Evolutionary conservation across 2,329 filamentous ascomycete genomes (phyloP).

Genomic region (Sphaceloma murrayae): DNA sequence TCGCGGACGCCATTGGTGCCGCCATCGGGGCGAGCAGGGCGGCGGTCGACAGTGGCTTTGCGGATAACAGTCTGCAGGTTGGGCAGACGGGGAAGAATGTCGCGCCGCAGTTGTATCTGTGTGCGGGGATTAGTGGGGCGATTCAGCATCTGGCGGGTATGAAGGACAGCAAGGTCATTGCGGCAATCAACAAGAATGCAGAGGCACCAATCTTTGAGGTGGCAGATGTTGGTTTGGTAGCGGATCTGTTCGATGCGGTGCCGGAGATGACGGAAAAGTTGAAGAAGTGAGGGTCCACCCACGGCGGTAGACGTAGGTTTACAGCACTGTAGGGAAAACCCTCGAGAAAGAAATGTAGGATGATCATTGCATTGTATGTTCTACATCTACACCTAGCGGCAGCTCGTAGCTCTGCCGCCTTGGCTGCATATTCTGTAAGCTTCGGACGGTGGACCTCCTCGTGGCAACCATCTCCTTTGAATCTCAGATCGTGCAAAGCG

Average conservation of each 20-base stretch:
- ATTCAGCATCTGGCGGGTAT: conserved; percentile 98
- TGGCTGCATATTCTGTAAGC: no score
- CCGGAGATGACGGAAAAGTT: conserved; percentile 94
- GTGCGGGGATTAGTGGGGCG: conserved; percentile 89
- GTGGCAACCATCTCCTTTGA: no score
- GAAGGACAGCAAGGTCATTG: conserved; percentile 99
- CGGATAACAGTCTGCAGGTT: conserved; percentile 96
- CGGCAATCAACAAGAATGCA: conserved; percentile 93
- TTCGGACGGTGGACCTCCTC: no score
- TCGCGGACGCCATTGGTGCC: conserved; percentile 88
- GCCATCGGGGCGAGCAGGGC: conserved; percentile 91
- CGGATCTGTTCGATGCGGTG: conserved; percentile 86
- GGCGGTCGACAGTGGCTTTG: conserved; percentile 93
- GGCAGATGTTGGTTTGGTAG: conserved; percentile 88
- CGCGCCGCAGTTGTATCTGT: conserved; percentile 88
- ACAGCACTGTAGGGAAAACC: not conserved
- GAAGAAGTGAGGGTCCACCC: conserved; percentile 38
- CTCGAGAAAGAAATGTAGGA: no score
- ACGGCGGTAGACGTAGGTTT: not conserved
- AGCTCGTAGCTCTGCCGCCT: no score
- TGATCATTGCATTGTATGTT: not conserved
- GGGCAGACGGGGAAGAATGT: conserved; percentile 99
- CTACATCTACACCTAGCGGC: no score
- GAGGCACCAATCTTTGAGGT: conserved; percentile 98
- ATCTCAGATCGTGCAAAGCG: not conserved